A percentile compares a stretch with the other conserved stretches of the same genome.
Conservation (phyloP, 768 basidiomycete genomes). For the Hebeloma cylindrosporum region DNA sequence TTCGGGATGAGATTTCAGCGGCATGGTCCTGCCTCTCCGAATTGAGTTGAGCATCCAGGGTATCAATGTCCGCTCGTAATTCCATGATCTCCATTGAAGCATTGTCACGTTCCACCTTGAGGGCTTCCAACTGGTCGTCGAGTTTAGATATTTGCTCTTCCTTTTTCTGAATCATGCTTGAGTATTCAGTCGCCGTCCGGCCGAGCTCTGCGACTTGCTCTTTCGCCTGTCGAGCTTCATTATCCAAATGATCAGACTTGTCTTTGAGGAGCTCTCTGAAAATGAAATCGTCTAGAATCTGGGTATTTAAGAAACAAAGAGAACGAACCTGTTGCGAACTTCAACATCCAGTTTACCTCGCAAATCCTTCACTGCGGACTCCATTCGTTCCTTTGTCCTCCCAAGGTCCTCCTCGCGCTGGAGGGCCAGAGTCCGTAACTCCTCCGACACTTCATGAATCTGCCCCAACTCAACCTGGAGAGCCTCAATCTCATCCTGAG, state of each 20-base stretch:
- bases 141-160: conserved; percentile 68
- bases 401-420: conserved; percentile 81
- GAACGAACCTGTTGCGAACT: conserved; percentile 57
- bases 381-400: conserved; percentile 74
- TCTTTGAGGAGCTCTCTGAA: conserved; percentile 64
- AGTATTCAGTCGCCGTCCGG: conserved; percentile 75
- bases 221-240: conserved; percentile 67
- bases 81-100: conserved; percentile 63
- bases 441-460: conserved; percentile 63
- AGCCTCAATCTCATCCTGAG: conserved; percentile 58
- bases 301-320: neutral
- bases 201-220: conserved; percentile 77
- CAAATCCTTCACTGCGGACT: conserved; percentile 60
- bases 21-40: conserved; percentile 55
- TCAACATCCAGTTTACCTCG: conserved; percentile 72
- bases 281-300: conserved; percentile 7
- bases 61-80: conserved; percentile 68
- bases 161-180: conserved; percentile 72
- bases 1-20: conserved; percentile 45
- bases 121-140: conserved; percentile 49
- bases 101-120: conserved; percentile 54
- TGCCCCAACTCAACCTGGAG: conserved; percentile 61
- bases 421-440: conserved; percentile 63
- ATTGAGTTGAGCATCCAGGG: conserved; percentile 59
- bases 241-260: conserved; percentile 62